Evolutionary conservation across 768 basidiomycete species (phyloP), one percentile per base, ranked within the genome.

Genomic region (Rhodocollybia butyracea): DNA sequence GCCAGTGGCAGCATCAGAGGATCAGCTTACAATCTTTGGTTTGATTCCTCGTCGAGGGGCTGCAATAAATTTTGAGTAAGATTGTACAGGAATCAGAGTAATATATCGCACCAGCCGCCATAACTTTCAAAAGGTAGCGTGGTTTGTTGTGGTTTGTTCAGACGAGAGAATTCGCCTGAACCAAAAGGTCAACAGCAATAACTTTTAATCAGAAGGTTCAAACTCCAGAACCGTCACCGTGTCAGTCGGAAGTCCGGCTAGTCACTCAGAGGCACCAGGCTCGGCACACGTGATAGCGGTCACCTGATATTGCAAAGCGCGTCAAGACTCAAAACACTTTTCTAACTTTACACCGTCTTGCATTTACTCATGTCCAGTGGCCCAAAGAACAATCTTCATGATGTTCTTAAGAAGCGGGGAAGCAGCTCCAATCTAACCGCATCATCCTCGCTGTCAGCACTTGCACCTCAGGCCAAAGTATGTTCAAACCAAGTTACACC

Each of bases 21-120:
- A 53, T n/a, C 24, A 76, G 36, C 80, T 60, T 64, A 82, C 80
- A 47, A 82, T 80, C 43, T 58, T 58, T 1, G 57, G 52, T 66
- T 73, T 76, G 38, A 73, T 68, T 59, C 69, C 69, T 40, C 71
- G 71, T 56, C 73, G 71, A 59, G 77, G 73, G 32, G 70, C 59
- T 48, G 19, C 17, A 21, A 19, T 15, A 10, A n/a, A n/a, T n/a
- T 36, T 17, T 11, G 17, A 43, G 56, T 17, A 19, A 24, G 1
- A 51, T 55, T 51, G n/a, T 60, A 51, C 51, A 43, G 7, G 17
- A 7, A 7, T 11, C 12, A 15, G 13, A 17, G 22, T 15, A n/a
- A 8, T 12, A 17, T 22, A 15, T 21, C 60, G 54, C 46, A 61
- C 60, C 55, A 15, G 56, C 30, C 32, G 56, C 55, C 59, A 60